Evolutionary conservation across 129 eudicot species (phyloP).

Genomic region (Logfia minima): DNA sequence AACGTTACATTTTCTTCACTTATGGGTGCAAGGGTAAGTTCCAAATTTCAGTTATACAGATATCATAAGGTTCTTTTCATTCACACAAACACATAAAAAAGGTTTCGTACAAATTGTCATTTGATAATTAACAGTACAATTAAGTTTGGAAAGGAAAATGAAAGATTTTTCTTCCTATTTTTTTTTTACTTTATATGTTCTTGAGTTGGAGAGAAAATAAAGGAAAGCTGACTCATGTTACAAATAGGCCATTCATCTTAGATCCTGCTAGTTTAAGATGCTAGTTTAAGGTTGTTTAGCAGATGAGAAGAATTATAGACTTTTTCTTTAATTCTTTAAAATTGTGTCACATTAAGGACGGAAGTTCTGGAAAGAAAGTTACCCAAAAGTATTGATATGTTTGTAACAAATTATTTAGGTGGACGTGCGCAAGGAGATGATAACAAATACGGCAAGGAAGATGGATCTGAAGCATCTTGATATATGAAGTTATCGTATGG

Average conservation of each 20-base stretch:
- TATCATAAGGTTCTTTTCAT: not conserved
- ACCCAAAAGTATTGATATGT: not conserved
- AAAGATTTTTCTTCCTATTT: too few species aligned
- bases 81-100: not conserved
- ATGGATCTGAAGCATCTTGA: conserved; percentile 71
- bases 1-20: conserved; percentile 87
- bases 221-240: not conserved
- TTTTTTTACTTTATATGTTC: too few species aligned
- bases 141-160: not conserved
- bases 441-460: conserved; percentile 52
- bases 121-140: not conserved
- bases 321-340: not conserved
- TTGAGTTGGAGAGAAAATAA: too few species aligned
- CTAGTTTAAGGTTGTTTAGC: not conserved
- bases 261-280: not conserved
- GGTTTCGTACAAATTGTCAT: not conserved
- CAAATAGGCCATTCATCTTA: not conserved
- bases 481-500: conserved; percentile 43
- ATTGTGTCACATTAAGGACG: not conserved
- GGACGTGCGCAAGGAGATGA: conserved; percentile 78
- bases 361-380: not conserved
- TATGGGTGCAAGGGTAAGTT: conserved; percentile 89
- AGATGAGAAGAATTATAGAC: not conserved
- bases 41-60: not conserved
- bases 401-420: conserved; percentile 49